Evolutionary conservation across 2,329 filamentous ascomycete species (phyloP), one percentile per base, ranked within the genome.

Genomic region (Amauroascus niger): DNA sequence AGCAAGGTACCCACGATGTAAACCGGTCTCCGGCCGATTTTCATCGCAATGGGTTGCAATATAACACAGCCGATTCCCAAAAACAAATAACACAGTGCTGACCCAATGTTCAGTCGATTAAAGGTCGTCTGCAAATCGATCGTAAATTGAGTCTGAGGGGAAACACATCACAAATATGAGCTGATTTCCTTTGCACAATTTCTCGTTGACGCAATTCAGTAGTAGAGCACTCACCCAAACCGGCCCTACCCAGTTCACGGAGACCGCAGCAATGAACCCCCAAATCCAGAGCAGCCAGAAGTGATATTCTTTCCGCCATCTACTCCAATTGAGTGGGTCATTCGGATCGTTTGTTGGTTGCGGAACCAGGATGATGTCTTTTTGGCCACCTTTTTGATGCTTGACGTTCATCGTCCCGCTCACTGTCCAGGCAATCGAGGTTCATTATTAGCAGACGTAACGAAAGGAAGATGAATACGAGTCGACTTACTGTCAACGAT

Each of bases 241-340:
- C 6, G 56, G 58, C 13, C 57, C 58, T 16, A 52, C 45, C 57
- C 58, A 59, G 18, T 55, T 56, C 33, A 58, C 56, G 33, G 45
- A 56, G 2, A 53, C 56, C 14, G 56, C 54, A 22, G 58, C 53
- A 41, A 59, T 46, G 28, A 59, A 59, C 3, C 58, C 53, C 58
- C 58, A 59, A 26, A 58, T 51, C 56, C 56, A 59, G 11, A 59
- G 54, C 18, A 58, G 52, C 58, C 58, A 59, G 28, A 58, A 58
- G 44, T 58, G 53, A 52, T 60, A 54, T 33, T 60, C 52, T 39
- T 59, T 57, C 22, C 58, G 55, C 13, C 41, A 9, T 46, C 40
- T 55, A 4, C 61, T 64, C 68, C 65, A 73, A 51, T 69, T 73
- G 37, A 70, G 63, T 13, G 65, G 67, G 56, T 74, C 71, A 46